These are phyloP conservation scores for Saccharomyces jurei DNA, from an alignment of 805 yeast genomes.

Conservation along the genomic window DNA sequence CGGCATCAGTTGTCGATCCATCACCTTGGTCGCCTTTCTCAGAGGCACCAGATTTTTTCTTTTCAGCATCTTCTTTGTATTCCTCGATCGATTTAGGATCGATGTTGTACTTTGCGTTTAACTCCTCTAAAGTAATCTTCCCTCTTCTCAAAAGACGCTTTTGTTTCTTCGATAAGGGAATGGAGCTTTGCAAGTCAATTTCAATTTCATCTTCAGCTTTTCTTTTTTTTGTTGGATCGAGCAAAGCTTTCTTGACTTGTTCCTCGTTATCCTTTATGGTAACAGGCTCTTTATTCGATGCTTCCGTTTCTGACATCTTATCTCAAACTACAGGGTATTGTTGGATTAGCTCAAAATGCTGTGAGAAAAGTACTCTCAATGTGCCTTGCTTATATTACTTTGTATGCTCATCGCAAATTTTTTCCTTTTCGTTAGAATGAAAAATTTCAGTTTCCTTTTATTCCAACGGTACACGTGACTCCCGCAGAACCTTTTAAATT, in stretches of 20 bases:
- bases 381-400: not conserved
- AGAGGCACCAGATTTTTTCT: constrained; percentile 15
- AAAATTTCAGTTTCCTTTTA: not conserved
- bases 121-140: constrained; percentile 50
- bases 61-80: constrained; percentile 33
- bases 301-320: constrained; percentile 4
- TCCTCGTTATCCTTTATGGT: constrained; percentile 19
- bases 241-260: constrained; percentile 27
- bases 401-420: not conserved
- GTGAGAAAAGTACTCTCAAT: not conserved
- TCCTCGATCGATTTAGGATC: constrained; percentile 32
- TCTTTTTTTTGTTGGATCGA: constrained; percentile 31
- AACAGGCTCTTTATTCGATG: constrained; percentile 18
- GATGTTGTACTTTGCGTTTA: constrained; percentile 36
- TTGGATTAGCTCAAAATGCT: not conserved
- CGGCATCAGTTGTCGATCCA: constrained; percentile 15
- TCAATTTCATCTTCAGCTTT: constrained; percentile 49
- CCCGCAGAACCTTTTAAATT: not conserved
- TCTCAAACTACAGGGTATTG: not conserved
- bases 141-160: constrained; percentile 78
- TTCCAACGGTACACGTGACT: not conserved
- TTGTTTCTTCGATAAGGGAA: constrained; percentile 88
- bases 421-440: not conserved
- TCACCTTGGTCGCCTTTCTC: constrained; percentile 22
- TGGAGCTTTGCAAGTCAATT: constrained; percentile 58